A percentile compares a stretch with the other conserved stretches of the same genome.
phyloP scores from a whole-genome alignment of 306 rosid genomes.

The Ceratonia siliqua region DNA sequence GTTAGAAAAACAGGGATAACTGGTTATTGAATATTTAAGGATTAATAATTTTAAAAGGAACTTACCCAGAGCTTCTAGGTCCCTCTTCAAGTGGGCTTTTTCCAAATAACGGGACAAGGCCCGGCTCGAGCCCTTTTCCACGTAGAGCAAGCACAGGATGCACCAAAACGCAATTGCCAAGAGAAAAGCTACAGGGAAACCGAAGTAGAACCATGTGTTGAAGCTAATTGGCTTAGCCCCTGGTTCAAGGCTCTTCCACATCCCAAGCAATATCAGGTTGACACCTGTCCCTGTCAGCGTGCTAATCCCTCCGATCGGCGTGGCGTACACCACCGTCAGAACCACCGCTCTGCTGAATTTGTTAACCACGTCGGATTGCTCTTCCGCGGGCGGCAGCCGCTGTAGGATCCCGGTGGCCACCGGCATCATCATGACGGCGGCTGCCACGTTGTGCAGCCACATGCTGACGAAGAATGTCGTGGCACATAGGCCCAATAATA shows the following conservation, averaged over 20 bases:
- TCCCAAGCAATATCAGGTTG: slow-evolving; percentile 73
- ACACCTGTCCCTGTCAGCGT: slow-evolving; percentile 95
- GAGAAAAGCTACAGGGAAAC: slow-evolving; percentile 64
- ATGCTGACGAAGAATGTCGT: slow-evolving; percentile 83
- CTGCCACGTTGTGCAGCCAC: slow-evolving; percentile 96
- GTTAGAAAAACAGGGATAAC: no score
- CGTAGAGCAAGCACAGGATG: slow-evolving; percentile 61
- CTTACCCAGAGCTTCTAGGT: slow-evolving; percentile 75
- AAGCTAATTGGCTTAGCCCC: slow-evolving; percentile 70
- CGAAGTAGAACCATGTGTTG: slow-evolving; percentile 68
- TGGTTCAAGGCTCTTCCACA: slow-evolving; percentile 79
- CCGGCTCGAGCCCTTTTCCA: slow-evolving; percentile 46
- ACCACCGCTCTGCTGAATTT: slow-evolving; percentile 85
- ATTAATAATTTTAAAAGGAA: not conserved
- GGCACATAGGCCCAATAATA: slow-evolving; percentile 69
- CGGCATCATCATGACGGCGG: slow-evolving; percentile 92
- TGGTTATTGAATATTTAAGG: not conserved
- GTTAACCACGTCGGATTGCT: slow-evolving; percentile 43
- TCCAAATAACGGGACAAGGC: slow-evolving; percentile 65
- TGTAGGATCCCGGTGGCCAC: slow-evolving; percentile 82
- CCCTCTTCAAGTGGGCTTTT: slow-evolving; percentile 66
- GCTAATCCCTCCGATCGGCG: slow-evolving; percentile 76
- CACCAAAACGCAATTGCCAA: slow-evolving; percentile 58
- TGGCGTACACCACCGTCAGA: slow-evolving; percentile 59
- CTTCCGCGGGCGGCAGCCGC: slow-evolving; percentile 48